Conservation (phyloP, 2,329 filamentous ascomycete species). For the Plectosphaerella sp. region DNA sequence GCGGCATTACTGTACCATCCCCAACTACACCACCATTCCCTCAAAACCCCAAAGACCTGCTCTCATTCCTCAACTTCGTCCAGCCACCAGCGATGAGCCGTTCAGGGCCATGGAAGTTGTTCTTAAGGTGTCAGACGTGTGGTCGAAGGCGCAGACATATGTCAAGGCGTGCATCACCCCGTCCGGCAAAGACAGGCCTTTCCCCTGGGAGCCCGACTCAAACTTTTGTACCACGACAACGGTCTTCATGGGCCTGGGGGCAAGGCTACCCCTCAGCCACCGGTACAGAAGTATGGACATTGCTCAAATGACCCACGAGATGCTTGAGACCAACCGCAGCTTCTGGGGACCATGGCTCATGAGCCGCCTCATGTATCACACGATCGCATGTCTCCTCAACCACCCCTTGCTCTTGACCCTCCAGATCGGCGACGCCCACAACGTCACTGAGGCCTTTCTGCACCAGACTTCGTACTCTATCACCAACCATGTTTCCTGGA, state of each 20-base stretch:
- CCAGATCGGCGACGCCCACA: conserved; percentile 43
- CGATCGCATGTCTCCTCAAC: conserved; percentile 47
- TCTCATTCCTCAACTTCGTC: background rate
- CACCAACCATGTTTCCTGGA: background rate
- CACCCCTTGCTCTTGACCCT: conserved; percentile 49
- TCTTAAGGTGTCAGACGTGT: background rate
- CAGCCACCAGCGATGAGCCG: background rate
- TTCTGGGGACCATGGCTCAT: conserved; percentile 52
- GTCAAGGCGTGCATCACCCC: background rate
- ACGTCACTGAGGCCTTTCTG: conserved; percentile 43
- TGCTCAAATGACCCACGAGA: conserved; percentile 30
- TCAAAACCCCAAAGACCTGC: background rate
- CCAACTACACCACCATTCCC: background rate
- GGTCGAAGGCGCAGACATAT: background rate
- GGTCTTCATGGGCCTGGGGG: conserved; percentile 46
- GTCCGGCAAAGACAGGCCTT: background rate
- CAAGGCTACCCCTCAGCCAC: conserved; percentile 42
- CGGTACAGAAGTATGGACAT: conserved; percentile 44
- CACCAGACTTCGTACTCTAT: background rate
- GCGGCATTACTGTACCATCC: conserved; percentile 12
- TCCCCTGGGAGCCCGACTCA: conserved; percentile 40
- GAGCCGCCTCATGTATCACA: conserved; percentile 47
- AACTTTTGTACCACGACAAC: conserved; percentile 45
- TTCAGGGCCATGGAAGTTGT: background rate
- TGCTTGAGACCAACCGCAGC: conserved; percentile 37